Base-by-base conservation (phyloP, 345 rosid genomes). In the Euphorbia peplus region DNA sequence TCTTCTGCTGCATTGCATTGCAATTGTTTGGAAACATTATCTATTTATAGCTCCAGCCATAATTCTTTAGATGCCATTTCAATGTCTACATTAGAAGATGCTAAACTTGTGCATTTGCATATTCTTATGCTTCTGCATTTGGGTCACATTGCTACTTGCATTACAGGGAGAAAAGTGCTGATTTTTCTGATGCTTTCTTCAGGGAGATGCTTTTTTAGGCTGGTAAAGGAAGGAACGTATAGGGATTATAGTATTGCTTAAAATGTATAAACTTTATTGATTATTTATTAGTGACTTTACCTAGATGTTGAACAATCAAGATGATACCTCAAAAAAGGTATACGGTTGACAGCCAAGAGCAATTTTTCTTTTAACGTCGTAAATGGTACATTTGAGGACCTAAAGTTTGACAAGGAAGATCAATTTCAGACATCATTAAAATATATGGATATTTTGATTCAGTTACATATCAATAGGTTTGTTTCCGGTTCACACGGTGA, bases 51-150 rank as follows among this genome's bases (percentile, higher is more conserved):
- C 64, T 71, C 58, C 70, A 63, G 59, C 66, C 48, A 48, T 60
- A 3, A 11, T 22, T 28, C 54, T 73, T 11, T 21, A 0, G 19
- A 79, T 83, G 62, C 69, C 47, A 65, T n/a, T n/a, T n/a, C n/a
- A n/a, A 39, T 79, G 57, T 53, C 28, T 66, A 25, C 64, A 60
- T 69, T 70, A 66, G 68, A 76, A 76, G 75, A 81, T 82, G 75
- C 85, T 63, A 35, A 66, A 25, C 80, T 76, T 78, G 67, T 47
- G 50, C 46, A 62, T 59, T 61, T 22, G 63, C 51, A 66, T 68
- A 64, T 68, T 70, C 68, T 7, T 53, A 22, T 67, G 62, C 68
- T 68, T 68, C 64, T 56, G 37, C 60, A 13, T 5, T 60, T 25
- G 57, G 51, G 39, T 61, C 68, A 13, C 65, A 62, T 51, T 26